phyloP scores from a whole-genome alignment of 768 basidiomycete genomes.

The Naganishia friedmannii region DNA sequence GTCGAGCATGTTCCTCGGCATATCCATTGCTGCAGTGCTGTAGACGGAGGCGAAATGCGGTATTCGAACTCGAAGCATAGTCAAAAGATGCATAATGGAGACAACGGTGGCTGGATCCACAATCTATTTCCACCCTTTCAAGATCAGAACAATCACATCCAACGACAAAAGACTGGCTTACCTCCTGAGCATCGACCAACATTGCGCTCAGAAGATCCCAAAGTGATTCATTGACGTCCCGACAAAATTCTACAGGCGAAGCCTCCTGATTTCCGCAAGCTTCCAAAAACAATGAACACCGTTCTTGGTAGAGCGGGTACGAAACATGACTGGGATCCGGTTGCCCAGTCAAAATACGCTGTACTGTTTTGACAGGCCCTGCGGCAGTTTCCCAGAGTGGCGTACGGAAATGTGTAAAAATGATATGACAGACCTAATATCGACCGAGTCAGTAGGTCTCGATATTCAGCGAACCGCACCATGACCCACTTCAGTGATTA shows the following conservation, averaged over 20 bases:
- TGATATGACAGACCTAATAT: constrained; percentile 60
- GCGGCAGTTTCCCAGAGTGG: constrained; percentile 13
- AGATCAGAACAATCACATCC: background rate
- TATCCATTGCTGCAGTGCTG: background rate
- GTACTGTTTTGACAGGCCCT: constrained; percentile 10
- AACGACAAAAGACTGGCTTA: background rate
- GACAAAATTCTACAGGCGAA: constrained; percentile 32
- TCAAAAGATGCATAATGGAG: constrained; percentile 8
- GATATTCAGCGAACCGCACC: background rate
- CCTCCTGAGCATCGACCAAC: constrained; percentile 7
- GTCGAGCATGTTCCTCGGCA: constrained; percentile 1
- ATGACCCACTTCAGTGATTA: constrained; percentile 10
- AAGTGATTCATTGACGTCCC: constrained; percentile 32
- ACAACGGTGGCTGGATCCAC: background rate
- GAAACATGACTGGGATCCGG: constrained; percentile 27
- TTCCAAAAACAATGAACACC: constrained; percentile 56
- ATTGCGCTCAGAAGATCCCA: constrained; percentile 16
- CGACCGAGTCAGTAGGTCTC: constrained; percentile 25
- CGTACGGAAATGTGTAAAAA: constrained; percentile 60
- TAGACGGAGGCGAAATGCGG: constrained; percentile 4
- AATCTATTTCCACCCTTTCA: background rate
- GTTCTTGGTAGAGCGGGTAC: constrained; percentile 13
- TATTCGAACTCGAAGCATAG: constrained; percentile 7
- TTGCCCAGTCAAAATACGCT: constrained; percentile 20
- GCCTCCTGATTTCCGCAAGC: constrained; percentile 54